Percentiles rank a stretch among this genome's conserved stretches.
Evolutionary conservation across 78 protist species (phyloP).

Genomic region (Pigoraptor vietnamica): DNA sequence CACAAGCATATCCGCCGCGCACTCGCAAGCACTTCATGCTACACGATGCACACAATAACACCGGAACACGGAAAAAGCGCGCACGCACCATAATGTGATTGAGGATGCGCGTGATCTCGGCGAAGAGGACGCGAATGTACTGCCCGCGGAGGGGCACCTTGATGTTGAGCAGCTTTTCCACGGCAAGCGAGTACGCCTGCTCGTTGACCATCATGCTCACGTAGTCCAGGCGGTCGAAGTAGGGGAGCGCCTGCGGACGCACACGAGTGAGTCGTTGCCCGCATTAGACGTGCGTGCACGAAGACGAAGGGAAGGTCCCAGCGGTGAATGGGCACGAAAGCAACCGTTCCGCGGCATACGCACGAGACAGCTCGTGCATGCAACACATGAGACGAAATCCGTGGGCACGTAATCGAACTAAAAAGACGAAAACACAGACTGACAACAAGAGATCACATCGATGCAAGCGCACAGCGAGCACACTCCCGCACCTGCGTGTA

Average conservation of each 20-base stretch:
- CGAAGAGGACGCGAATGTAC: slow-evolving; percentile 42
- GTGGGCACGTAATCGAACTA: background rate
- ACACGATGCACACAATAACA: background rate
- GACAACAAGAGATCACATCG: background rate
- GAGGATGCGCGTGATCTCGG: slow-evolving; percentile 53
- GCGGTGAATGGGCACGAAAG: too few relatives aligned
- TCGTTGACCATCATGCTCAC: slow-evolving; percentile 56
- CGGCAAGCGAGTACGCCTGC: slow-evolving; percentile 41
- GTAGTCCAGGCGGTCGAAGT: slow-evolving; percentile 61
- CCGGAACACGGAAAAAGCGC: background rate
- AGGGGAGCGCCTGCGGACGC: slow-evolving; percentile 41
- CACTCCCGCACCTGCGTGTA: slow-evolving; percentile 3
- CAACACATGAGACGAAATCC: background rate
- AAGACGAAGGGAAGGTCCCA: background rate
- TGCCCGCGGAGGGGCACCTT: slow-evolving; percentile 49
- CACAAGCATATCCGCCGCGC: too few relatives aligned
- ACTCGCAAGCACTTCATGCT: too few relatives aligned
- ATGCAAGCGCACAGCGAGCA: background rate
- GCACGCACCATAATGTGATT: slow-evolving; percentile 47
- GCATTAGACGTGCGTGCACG: background rate
- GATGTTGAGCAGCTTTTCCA: slow-evolving; percentile 32
- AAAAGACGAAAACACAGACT: background rate
- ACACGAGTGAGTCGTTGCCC: background rate
- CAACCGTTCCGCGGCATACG: too few relatives aligned
- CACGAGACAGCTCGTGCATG: background rate